A percentile compares a stretch with the other conserved stretches of the same genome.
Conservation (phyloP, 345 rosid genomes). For the Camelina laxa region DNA sequence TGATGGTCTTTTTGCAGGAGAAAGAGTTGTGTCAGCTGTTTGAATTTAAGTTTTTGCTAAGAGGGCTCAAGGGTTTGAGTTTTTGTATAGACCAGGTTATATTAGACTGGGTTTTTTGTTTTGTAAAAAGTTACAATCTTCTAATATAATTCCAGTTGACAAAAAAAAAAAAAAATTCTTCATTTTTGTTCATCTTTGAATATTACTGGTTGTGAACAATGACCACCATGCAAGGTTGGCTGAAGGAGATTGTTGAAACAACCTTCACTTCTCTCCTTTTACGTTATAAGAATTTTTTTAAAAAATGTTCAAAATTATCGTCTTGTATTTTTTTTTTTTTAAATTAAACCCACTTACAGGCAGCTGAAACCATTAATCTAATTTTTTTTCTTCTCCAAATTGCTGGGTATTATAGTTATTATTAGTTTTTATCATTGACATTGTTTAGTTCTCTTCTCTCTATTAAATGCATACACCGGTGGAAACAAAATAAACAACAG, state of each 20-base stretch:
- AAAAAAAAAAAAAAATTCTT: too few relatives aligned
- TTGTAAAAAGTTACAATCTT: too few relatives aligned
- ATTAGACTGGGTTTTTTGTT: too few relatives aligned
- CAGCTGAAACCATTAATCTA: constrained; percentile 26
- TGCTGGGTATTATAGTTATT: constrained; percentile 15
- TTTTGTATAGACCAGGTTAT: too few relatives aligned
- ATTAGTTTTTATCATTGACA: constrained; percentile 5
- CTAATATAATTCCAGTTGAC: too few relatives aligned
- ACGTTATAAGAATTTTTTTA: constrained; percentile 1
- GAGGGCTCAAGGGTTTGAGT: too few relatives aligned
- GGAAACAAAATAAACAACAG: neutral
- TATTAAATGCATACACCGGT: neutral
- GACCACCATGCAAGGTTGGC: constrained; percentile 33
- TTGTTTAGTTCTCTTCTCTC: constrained; percentile 10
- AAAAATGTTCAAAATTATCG: constrained; percentile 31
- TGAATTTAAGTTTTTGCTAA: too few relatives aligned
- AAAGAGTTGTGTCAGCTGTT: too few relatives aligned
- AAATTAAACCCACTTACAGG: constrained; percentile 32
- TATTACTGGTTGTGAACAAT: constrained; percentile 7
- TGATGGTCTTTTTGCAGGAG: too few relatives aligned
- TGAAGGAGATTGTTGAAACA: constrained; percentile 25
- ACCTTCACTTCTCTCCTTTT: constrained; percentile 12
- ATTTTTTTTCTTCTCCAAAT: neutral
- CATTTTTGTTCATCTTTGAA: constrained; percentile 31
- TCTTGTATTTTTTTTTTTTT: neutral